Conservation (phyloP, 202 grass and related monocot genomes). For the Carex sylvatica region DNA sequence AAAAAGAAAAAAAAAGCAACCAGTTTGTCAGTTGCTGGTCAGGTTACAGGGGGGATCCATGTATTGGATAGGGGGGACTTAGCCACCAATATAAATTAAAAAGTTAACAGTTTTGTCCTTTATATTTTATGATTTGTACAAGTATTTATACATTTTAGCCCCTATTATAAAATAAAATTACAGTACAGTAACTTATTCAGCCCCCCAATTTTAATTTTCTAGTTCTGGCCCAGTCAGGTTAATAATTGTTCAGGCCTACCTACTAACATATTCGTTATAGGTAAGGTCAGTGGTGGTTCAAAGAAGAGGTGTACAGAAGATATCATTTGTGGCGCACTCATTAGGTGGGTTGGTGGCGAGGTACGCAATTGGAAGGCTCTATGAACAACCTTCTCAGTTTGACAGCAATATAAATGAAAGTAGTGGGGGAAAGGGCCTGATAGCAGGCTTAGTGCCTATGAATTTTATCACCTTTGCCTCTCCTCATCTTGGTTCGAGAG, state of each 20-base stretch:
- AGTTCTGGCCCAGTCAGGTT: no score
- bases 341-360: slow-evolving; percentile 88
- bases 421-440: slow-evolving; percentile 43
- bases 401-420: slow-evolving; percentile 38
- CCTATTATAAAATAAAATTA: no score
- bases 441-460: slow-evolving; percentile 87
- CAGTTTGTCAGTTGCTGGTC: background rate
- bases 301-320: slow-evolving; percentile 79
- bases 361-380: slow-evolving; percentile 91
- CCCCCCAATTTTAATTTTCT: no score
- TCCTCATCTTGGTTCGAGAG: slow-evolving; percentile 95
- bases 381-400: slow-evolving; percentile 37
- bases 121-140: no score
- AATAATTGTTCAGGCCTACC: background rate
- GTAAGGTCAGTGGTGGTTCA: slow-evolving; percentile 73
- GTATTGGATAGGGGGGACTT: no score
- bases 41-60: background rate
- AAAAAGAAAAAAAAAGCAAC: no score
- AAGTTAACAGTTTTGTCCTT: no score
- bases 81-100: no score
- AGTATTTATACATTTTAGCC: no score
- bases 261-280: slow-evolving; percentile 48
- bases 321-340: slow-evolving; percentile 97
- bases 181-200: no score
- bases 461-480: slow-evolving; percentile 99